These are phyloP conservation scores for Pseudogymnoascus sp. DNA, from an alignment of 2,329 filamentous ascomycete species.

Conservation along the genomic window DNA sequence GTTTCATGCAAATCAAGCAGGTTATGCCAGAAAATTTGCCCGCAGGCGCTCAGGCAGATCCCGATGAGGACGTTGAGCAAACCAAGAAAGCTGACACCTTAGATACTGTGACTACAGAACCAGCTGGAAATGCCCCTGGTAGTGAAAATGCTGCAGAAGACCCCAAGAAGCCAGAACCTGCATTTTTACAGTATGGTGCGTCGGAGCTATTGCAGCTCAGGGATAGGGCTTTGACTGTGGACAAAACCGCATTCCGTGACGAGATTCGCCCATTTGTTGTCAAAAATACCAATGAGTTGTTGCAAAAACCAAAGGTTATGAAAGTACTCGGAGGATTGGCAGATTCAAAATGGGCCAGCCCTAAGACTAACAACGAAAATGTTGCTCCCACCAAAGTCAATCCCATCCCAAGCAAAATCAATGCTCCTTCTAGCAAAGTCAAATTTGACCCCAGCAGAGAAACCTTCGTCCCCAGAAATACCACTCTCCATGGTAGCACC, in stretches of 20 bases:
- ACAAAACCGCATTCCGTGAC: background rate
- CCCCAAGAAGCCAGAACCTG: background rate
- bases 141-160: background rate
- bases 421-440: background rate
- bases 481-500: background rate
- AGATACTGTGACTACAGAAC: background rate
- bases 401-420: background rate
- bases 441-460: background rate
- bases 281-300: background rate
- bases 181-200: background rate
- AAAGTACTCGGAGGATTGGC: background rate
- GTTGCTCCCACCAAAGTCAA: background rate
- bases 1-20: background rate
- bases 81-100: background rate
- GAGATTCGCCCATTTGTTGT: background rate
- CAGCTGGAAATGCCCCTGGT: background rate
- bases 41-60: background rate
- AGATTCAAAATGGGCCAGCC: background rate
- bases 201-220: background rate
- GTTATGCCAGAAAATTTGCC: background rate
- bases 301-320: background rate
- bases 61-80: background rate
- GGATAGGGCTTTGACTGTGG: background rate
- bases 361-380: background rate
- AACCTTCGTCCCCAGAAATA: background rate